Conservation (phyloP, 345 rosid species). For the Crucihimalaya himalaica region DNA sequence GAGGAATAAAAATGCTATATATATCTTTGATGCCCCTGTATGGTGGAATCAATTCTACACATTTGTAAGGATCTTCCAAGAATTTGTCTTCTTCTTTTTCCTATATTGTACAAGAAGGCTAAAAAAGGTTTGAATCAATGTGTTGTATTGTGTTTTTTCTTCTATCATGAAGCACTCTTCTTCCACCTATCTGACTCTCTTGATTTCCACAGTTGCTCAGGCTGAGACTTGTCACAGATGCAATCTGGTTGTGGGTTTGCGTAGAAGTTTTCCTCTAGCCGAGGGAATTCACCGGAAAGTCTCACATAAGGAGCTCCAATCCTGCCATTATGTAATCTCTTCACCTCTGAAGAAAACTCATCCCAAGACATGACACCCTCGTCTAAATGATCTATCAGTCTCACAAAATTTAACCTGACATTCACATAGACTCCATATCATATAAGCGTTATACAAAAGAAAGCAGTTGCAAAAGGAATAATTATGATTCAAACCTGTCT, state of each 20-base stretch:
- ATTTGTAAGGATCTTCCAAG: slow-evolving; percentile 27
- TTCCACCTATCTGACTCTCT: slow-evolving; percentile 25
- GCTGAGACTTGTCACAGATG: slow-evolving; percentile 57
- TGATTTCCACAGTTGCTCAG: slow-evolving; percentile 29
- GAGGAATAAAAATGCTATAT: slow-evolving; percentile 6
- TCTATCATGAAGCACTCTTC: slow-evolving; percentile 35
- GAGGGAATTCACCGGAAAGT: slow-evolving; percentile 62
- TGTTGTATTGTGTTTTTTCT: slow-evolving; percentile 1
- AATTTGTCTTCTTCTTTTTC: slow-evolving; percentile 22
- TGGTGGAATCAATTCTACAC: slow-evolving; percentile 24
- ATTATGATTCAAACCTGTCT: slow-evolving; percentile 52
- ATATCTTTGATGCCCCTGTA: slow-evolving; percentile 27
- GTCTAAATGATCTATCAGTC: slow-evolving; percentile 72
- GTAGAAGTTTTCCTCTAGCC: slow-evolving; percentile 87
- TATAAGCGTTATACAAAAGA: neutral
- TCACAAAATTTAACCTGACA: slow-evolving; percentile 69
- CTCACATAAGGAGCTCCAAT: slow-evolving; percentile 75
- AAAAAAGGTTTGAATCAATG: slow-evolving; percentile 23
- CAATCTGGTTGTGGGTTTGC: slow-evolving; percentile 95
- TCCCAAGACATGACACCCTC: slow-evolving; percentile 63
- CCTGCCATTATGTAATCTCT: slow-evolving; percentile 63
- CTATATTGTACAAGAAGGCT: slow-evolving; percentile 41
- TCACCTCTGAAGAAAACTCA: slow-evolving; percentile 71
- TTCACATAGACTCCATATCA: slow-evolving; percentile 17
- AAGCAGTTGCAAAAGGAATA: neutral